Base-by-base conservation (phyloP, 345 rosid species). In the Lepidium sativum region DNA sequence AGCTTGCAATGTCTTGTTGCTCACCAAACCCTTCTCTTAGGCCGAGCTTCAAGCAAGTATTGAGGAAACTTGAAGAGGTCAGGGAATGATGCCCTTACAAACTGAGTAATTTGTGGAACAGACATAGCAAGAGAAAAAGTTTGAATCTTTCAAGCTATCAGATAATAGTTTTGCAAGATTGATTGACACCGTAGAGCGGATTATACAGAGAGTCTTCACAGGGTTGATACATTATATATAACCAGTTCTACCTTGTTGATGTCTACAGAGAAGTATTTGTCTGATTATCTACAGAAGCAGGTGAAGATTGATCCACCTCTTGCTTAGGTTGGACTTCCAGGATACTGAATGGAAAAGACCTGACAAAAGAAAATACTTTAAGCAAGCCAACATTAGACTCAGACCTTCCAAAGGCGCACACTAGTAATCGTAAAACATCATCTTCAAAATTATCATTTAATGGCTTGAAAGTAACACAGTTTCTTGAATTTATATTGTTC, bases 1-100 rank as follows among this genome's bases (percentile, higher is more conserved):
- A 87, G 72, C 80, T 92, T 56, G 92, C 98, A 3, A 67, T 92
- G 81, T 74, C 89, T 57, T 89, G 96, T 58, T 87, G 89, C 73
- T 89, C 98, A 47, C 85, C 84, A 66, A 79, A 82, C 0, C 95
- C 94, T 72, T 79, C 91, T 43, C 81, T 85, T 37, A 81, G 98
- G 68, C 97, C 94, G 0, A 82, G 62, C 69, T 81, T 75, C 16
- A 82, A 79, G 74, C 89, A 82, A 83, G 81, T 85, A 4, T 65
- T 84, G 18, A 55, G 41, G 71, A 80, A 82, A 77, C 95, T 89
- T 21, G 91, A 85, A 68, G 95, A 84, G 64, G 79, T 82, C 20
- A 81, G 77, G 53, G 82, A 68, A 74, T 82, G 63, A 71, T 73
- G 51, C 55, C 13, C 6, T 21, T 41, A 31, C 14, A 42, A 14